phyloP scores from a whole-genome alignment of 73 alveolate species.

The Urostyla sp. region DNA sequence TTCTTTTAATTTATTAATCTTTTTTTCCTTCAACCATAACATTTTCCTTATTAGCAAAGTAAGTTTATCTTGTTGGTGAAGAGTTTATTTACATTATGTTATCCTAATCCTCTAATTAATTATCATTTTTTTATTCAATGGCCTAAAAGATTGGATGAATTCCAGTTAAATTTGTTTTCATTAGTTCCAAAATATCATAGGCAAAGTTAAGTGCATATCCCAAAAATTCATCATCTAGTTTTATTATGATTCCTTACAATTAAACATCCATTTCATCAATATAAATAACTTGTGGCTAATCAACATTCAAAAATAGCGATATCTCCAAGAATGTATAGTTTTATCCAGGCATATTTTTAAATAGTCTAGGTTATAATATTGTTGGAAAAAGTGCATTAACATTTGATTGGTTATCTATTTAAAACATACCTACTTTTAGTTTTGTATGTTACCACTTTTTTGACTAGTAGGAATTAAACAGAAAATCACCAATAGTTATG shows the following conservation, averaged over 20 bases:
- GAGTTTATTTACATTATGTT: not conserved
- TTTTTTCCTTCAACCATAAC: too few species aligned
- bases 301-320: slow-evolving; percentile 4
- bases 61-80: not conserved
- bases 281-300: slow-evolving; percentile 40
- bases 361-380: slow-evolving; percentile 41
- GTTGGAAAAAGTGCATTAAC: slow-evolving; percentile 63
- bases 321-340: slow-evolving; percentile 23
- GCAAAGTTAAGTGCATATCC: slow-evolving; percentile 41
- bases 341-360: not conserved
- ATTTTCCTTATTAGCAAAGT: not conserved
- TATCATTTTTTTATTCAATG: slow-evolving; percentile 15
- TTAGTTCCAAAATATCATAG: slow-evolving; percentile 29
- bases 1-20: too few species aligned
- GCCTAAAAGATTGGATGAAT: slow-evolving; percentile 26
- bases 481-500: slow-evolving; percentile 12
- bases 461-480: not conserved
- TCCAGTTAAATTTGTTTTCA: slow-evolving; percentile 50
- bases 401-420: slow-evolving; percentile 61
- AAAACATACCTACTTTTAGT: slow-evolving; percentile 19
- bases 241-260: slow-evolving; percentile 25
- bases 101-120: not conserved
- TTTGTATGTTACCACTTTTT: slow-evolving; percentile 4
- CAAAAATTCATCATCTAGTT: slow-evolving; percentile 59
- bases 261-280: slow-evolving; percentile 57